Evolutionary conservation across 345 rosid genomes (phyloP).

Genomic region (Gossypium arboreum): DNA sequence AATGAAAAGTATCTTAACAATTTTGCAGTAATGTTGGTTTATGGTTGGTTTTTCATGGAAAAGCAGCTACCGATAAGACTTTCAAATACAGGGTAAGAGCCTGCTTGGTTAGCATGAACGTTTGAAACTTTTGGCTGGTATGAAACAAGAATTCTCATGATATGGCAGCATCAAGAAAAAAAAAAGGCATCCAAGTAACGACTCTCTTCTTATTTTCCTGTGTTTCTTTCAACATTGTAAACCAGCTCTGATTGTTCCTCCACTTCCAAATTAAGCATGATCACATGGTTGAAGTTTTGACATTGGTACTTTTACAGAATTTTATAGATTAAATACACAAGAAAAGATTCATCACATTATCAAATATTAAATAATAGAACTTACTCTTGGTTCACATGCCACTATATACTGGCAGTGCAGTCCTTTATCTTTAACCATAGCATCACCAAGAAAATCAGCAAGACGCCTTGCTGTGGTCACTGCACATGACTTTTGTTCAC

Average conservation of each 20-base stretch:
- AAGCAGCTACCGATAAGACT: neutral
- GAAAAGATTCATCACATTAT: neutral
- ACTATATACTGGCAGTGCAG: slow-evolving; percentile 94
- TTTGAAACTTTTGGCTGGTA: neutral
- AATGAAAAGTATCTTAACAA: neutral
- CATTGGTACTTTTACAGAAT: neutral
- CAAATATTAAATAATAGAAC: slow-evolving; percentile 17
- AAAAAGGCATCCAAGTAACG: neutral
- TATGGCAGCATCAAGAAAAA: neutral
- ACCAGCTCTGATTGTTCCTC: slow-evolving; percentile 5
- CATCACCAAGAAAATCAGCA: slow-evolving; percentile 86
- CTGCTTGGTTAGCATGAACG: neutral
- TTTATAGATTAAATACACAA: neutral
- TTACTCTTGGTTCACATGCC: slow-evolving; percentile 90
- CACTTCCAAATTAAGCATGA: slow-evolving; percentile 4
- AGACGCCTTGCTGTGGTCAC: slow-evolving; percentile 96
- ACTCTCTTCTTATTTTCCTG: neutral
- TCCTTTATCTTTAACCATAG: slow-evolving; percentile 98
- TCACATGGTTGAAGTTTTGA: neutral
- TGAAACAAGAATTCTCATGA: neutral
- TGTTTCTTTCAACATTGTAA: neutral
- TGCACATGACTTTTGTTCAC: slow-evolving; percentile 94
- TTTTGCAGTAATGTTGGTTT: neutral
- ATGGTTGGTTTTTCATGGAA: neutral
- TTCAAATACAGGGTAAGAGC: neutral